These are phyloP conservation scores for Trichoderma cornu-damae DNA, from an alignment of 2,329 filamentous ascomycete species.

Conservation along the genomic window DNA sequence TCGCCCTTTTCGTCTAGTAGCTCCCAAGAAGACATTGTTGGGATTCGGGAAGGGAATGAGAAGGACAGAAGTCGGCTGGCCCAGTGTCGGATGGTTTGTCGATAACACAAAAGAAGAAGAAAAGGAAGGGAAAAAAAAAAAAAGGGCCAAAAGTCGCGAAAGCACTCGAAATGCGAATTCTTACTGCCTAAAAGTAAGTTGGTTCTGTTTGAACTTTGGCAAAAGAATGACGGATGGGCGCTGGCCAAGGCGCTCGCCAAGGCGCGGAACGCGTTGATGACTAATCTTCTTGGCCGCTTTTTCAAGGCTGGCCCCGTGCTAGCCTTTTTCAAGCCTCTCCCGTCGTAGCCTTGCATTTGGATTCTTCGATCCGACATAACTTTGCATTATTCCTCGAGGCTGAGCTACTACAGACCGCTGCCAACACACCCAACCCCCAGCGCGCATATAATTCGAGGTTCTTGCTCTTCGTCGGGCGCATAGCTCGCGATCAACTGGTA, in stretches of 20 bases:
- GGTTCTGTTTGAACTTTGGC: no score
- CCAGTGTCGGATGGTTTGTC: not conserved
- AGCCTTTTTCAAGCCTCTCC: no score
- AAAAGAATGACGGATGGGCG: not conserved
- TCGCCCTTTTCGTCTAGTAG: conserved; percentile 71
- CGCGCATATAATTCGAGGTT: not conserved
- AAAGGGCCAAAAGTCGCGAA: no score
- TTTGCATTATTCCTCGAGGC: not conserved
- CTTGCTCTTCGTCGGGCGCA: not conserved
- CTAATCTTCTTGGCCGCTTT: conserved; percentile 2
- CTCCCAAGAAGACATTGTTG: conserved; percentile 49
- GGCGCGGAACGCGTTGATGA: conserved; percentile 14
- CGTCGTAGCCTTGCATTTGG: conserved; percentile 12
- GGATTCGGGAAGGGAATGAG: not conserved
- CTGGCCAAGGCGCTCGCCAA: no score
- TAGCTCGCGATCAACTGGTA: not conserved
- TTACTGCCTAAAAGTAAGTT: no score
- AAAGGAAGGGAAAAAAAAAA: no score
- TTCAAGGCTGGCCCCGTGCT: not conserved
- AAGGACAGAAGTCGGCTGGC: not conserved
- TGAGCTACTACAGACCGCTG: not conserved
- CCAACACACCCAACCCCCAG: not conserved
- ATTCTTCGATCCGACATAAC: not conserved
- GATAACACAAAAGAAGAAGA: not conserved
- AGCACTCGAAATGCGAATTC: no score